Conservation (phyloP, 495 filamentous ascomycete species). For the Daldinia caldariorum region DNA sequence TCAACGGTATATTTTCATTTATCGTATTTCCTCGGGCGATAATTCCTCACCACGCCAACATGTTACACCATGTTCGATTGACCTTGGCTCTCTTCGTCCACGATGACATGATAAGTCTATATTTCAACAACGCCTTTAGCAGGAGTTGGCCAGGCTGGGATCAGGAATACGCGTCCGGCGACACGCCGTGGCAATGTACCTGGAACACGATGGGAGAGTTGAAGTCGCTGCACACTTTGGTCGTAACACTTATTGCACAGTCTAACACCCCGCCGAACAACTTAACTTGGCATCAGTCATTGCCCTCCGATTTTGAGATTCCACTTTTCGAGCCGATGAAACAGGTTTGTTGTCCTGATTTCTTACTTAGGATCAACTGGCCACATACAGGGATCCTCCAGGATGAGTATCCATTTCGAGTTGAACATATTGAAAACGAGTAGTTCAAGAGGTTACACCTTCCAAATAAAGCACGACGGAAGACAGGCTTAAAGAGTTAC, state of each 20-base stretch:
- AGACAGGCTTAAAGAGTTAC: no score
- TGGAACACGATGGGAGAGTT: not conserved
- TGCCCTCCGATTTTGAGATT: not conserved
- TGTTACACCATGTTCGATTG: conserved; percentile 1
- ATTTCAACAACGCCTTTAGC: not conserved
- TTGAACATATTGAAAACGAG: not conserved
- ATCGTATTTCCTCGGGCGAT: not conserved
- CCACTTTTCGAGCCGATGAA: not conserved
- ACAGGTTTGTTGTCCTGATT: not conserved
- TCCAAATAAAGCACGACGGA: no score
- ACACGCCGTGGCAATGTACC: not conserved
- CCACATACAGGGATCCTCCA: not conserved
- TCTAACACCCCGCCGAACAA: not conserved
- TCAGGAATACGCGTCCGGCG: not conserved
- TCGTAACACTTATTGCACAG: not conserved
- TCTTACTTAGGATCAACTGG: not conserved
- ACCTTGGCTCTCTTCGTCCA: not conserved
- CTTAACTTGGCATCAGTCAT: not conserved
- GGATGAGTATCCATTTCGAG: not conserved
- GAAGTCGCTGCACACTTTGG: not conserved
- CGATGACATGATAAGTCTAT: not conserved
- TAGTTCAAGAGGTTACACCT: not conserved
- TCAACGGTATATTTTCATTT: not conserved
- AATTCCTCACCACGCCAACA: not conserved
- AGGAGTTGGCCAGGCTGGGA: not conserved